Evolutionary conservation across 179 eudicot species (phyloP).

Genomic region (Amaranthus tricolor): DNA sequence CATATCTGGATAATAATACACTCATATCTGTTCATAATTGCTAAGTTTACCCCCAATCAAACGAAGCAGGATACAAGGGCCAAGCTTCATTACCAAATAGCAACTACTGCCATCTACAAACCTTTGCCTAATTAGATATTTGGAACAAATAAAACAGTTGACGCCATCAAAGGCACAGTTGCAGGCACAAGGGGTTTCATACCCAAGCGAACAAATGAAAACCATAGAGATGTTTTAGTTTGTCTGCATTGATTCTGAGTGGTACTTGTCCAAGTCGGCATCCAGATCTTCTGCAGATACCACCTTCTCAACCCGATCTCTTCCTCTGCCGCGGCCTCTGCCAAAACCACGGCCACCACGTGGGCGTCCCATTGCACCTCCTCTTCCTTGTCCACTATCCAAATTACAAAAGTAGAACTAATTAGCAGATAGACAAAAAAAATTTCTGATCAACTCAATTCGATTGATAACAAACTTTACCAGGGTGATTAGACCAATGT

Average conservation of each 20-base stretch:
- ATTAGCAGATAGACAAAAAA: neutral
- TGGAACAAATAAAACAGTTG: constrained; percentile 28
- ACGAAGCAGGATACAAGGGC: constrained; percentile 27
- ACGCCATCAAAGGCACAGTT: constrained; percentile 27
- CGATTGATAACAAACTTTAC: too few relatives aligned
- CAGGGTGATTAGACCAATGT: too few relatives aligned
- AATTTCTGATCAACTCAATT: neutral
- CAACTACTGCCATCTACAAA: constrained; percentile 30
- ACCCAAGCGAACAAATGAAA: constrained; percentile 17
- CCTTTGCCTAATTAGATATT: constrained; percentile 31
- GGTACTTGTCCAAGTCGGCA: constrained; percentile 94
- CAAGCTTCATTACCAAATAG: constrained; percentile 28
- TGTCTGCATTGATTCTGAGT: constrained; percentile 68
- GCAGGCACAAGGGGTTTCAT: constrained; percentile 20
- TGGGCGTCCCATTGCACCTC: constrained; percentile 51
- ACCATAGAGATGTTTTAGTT: constrained; percentile 34
- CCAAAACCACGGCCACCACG: constrained; percentile 61
- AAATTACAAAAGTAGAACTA: neutral
- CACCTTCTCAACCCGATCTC: constrained; percentile 60
- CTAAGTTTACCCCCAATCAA: constrained; percentile 24
- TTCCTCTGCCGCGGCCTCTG: constrained; percentile 75
- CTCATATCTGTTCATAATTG: constrained; percentile 23
- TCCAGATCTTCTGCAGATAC: constrained; percentile 83
- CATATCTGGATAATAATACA: constrained; percentile 28
- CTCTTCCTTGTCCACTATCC: constrained; percentile 61